Percentiles rank a stretch among this genome's conserved stretches.
These are phyloP conservation scores for Lepidium sativum DNA, from an alignment of 345 rosid species.

Conservation along the genomic window DNA sequence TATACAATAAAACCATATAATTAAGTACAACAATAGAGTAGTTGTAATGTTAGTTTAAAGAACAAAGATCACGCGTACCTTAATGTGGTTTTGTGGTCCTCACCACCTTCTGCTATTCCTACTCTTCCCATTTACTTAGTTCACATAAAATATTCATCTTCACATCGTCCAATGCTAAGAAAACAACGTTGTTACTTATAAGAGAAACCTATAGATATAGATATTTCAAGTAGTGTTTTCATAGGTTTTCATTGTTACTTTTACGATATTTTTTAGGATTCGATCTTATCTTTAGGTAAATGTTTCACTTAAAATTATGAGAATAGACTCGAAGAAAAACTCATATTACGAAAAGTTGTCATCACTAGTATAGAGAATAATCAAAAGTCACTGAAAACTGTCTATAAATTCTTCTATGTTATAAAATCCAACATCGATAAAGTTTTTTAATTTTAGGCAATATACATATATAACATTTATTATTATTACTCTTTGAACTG, in stretches of 20 bases:
- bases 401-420: too few species aligned
- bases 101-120: constrained; percentile 1
- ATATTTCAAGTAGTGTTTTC: not conserved
- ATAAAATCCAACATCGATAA: too few species aligned
- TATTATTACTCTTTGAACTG: too few species aligned
- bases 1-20: constrained; percentile 1
- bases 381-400: too few species aligned
- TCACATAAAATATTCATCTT: constrained; percentile 5
- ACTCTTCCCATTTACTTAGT: not conserved
- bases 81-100: constrained; percentile 30
- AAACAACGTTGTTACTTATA: constrained; percentile 6
- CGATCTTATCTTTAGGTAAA: not conserved
- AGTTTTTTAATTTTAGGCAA: too few species aligned
- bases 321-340: not conserved
- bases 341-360: not conserved
- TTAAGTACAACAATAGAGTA: not conserved
- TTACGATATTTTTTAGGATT: not conserved
- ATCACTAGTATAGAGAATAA: not conserved
- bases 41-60: not conserved
- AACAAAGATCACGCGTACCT: constrained; percentile 21
- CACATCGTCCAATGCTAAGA: constrained; percentile 4
- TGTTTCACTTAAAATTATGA: not conserved
- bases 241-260: not conserved
- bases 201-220: not conserved
- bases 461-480: too few species aligned